These are phyloP conservation scores for Neofusicoccum ribis DNA, from an alignment of 2,329 filamentous ascomycete species.

Conservation along the genomic window DNA sequence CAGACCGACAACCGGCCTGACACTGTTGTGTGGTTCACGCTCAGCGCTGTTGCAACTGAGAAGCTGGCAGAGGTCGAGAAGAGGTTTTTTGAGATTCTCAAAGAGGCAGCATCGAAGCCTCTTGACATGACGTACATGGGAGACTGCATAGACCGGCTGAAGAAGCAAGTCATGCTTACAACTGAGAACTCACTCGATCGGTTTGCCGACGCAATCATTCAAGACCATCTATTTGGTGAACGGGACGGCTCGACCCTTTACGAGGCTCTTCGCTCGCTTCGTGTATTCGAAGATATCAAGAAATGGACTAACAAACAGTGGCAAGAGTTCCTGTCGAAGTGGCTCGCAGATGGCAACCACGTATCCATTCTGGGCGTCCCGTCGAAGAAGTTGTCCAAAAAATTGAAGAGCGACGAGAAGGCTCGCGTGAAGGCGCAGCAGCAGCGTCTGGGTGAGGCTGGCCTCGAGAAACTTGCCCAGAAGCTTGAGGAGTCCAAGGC, in stretches of 20 bases:
- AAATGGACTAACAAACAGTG: conserved; percentile 82
- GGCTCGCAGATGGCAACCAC: conserved; percentile 82
- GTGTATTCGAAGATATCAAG: conserved; percentile 66
- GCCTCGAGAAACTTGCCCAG: conserved; percentile 71
- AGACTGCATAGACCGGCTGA: conserved; percentile 81
- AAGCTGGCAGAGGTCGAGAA: conserved; percentile 83
- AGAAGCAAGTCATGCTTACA: conserved; percentile 77
- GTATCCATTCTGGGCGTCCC: conserved; percentile 87
- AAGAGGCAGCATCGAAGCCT: conserved; percentile 75
- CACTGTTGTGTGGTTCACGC: conserved; percentile 79
- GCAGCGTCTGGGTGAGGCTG: conserved; percentile 75
- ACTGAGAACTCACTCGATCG: conserved; percentile 80
- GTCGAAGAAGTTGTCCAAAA: conserved; percentile 74
- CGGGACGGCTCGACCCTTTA: conserved; percentile 66
- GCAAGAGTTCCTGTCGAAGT: conserved; percentile 77
- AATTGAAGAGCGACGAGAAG: conserved; percentile 79
- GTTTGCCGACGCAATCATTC: conserved; percentile 83
- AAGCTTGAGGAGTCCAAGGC: conserved; percentile 80
- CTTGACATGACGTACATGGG: conserved; percentile 88
- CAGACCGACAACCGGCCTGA: conserved; percentile 78
- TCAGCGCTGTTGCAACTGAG: conserved; percentile 83
- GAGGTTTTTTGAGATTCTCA: conserved; percentile 79
- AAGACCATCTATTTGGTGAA: conserved; percentile 86
- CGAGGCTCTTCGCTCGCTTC: conserved; percentile 42
- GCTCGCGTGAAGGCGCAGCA: conserved; percentile 76